phyloP scores from a whole-genome alignment of 2,329 filamentous ascomycete genomes.

The Fusarium sp. region DNA sequence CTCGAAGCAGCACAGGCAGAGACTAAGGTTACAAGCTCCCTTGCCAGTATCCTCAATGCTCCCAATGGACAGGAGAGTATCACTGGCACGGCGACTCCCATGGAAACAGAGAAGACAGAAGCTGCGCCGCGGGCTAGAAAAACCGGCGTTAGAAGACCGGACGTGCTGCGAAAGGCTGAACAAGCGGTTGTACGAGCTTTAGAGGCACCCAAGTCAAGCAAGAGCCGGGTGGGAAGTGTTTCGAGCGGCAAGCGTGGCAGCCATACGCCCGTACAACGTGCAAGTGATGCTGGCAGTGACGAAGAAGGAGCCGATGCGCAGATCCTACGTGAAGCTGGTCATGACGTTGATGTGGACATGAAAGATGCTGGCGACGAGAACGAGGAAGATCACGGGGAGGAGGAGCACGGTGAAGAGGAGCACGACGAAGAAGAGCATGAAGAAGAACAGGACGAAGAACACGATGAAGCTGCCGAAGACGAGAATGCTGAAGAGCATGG shows the following conservation, averaged over 20 bases:
- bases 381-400: constrained; percentile 47
- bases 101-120: constrained; percentile 57
- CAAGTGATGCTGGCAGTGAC: constrained; percentile 55
- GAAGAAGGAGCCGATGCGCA: constrained; percentile 58
- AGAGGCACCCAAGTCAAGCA: constrained; percentile 62
- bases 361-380: constrained; percentile 54
- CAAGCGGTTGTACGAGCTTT: constrained; percentile 64
- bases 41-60: constrained; percentile 59
- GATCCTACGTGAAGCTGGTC: constrained; percentile 52
- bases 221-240: constrained; percentile 63
- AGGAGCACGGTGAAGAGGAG: constrained; percentile 38
- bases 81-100: constrained; percentile 51
- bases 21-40: constrained; percentile 51
- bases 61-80: constrained; percentile 55
- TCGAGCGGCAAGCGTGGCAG: constrained; percentile 63
- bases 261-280: constrained; percentile 53
- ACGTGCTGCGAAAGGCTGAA: constrained; percentile 72
- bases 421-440: constrained; percentile 44
- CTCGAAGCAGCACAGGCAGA: constrained; percentile 52
- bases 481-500: constrained; percentile 54
- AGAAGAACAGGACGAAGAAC: constrained; percentile 44
- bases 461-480: constrained; percentile 47
- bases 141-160: constrained; percentile 63
- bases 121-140: constrained; percentile 56
- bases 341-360: constrained; percentile 57